Conservation (phyloP, 306 rosid genomes). For the Rosa multiflora region DNA sequence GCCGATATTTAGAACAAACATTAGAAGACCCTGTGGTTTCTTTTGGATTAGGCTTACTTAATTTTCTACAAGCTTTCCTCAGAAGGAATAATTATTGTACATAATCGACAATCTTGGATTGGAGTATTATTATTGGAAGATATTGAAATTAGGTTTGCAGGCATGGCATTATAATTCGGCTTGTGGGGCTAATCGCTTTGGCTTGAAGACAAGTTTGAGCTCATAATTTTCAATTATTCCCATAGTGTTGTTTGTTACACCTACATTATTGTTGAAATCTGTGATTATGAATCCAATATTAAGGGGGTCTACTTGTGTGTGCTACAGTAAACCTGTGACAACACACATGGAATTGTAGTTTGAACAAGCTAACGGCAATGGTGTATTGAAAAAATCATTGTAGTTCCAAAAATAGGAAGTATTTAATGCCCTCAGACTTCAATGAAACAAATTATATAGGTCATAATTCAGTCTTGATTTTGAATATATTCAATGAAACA, state of each 20-base stretch:
- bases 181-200: slow-evolving; percentile 9
- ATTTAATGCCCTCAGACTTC: too few species aligned
- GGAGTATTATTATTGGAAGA: not conserved
- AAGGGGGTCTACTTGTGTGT: not conserved
- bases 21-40: not conserved
- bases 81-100: not conserved
- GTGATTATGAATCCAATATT: not conserved
- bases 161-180: not conserved
- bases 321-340: not conserved
- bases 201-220: slow-evolving; percentile 7
- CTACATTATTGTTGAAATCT: not conserved
- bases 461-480: too few species aligned
- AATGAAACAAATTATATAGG: not conserved
- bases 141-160: not conserved
- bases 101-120: slow-evolving; percentile 4
- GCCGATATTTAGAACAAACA: not conserved
- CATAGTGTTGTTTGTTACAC: not conserved
- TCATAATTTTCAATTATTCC: not conserved
- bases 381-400: not conserved
- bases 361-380: not conserved
- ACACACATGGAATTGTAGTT: not conserved
- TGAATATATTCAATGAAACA: too few species aligned
- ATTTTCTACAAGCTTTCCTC: not conserved
- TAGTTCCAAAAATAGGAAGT: not conserved
- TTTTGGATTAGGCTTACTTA: not conserved